Conservation (phyloP, 1,139 yeast species). For the Pichia sp. region DNA sequence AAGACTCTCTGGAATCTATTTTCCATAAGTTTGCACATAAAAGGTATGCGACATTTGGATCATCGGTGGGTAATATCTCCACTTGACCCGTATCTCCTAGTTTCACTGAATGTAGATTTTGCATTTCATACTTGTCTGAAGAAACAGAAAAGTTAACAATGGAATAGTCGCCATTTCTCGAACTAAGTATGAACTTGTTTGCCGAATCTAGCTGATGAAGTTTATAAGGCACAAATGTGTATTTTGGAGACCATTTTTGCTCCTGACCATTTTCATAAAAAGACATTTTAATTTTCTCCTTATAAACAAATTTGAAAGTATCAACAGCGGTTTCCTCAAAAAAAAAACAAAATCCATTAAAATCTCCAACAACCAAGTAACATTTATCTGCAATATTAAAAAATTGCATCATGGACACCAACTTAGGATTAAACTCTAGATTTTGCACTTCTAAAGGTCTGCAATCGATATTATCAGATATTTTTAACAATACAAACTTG, state of each 20-base stretch:
- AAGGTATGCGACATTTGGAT: slow-evolving; percentile 20
- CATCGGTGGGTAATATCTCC: slow-evolving; percentile 10
- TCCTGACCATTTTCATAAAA: too few species aligned
- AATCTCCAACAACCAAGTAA: slow-evolving; percentile 15
- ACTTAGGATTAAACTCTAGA: neutral
- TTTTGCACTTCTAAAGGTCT: neutral
- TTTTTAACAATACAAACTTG: neutral
- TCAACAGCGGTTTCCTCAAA: neutral
- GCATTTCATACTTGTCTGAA: neutral
- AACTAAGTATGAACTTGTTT: slow-evolving; percentile 6
- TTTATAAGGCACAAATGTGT: slow-evolving; percentile 6
- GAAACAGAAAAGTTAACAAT: neutral
- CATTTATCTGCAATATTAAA: neutral
- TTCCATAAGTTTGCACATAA: slow-evolving; percentile 42
- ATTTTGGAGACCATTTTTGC: slow-evolving; percentile 2
- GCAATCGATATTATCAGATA: neutral
- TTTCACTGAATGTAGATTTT: neutral
- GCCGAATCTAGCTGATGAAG: neutral
- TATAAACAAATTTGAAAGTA: neutral
- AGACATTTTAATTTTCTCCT: neutral
- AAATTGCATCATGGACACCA: slow-evolving; percentile 2
- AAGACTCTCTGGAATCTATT: slow-evolving; percentile 34
- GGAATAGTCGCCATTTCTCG: slow-evolving; percentile 15
- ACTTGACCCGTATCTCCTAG: slow-evolving; percentile 7
- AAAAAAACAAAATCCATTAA: neutral